Evolutionary conservation across 768 basidiomycete species (phyloP).

Genomic region (Pleurotus salmoneostramineus): DNA sequence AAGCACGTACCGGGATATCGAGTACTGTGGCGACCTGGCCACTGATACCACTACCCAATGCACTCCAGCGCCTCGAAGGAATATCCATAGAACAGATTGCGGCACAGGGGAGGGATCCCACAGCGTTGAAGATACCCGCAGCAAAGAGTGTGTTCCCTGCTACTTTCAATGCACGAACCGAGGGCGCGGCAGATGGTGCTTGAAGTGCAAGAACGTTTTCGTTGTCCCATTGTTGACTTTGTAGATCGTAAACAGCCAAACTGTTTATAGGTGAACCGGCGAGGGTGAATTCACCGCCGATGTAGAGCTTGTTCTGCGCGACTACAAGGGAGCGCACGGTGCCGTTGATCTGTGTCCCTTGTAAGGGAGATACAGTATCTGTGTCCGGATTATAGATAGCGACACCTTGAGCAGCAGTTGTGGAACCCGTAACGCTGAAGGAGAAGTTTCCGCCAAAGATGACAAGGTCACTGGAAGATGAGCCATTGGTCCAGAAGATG

Average conservation of each 20-base stretch:
- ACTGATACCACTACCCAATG: slow-evolving; percentile 74
- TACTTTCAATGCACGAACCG: slow-evolving; percentile 69
- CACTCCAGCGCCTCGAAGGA: slow-evolving; percentile 68
- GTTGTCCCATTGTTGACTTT: slow-evolving; percentile 56
- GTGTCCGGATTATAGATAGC: slow-evolving; percentile 66
- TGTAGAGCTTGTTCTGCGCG: slow-evolving; percentile 61
- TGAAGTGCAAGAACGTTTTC: slow-evolving; percentile 58
- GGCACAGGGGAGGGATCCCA: slow-evolving; percentile 70
- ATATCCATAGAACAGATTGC: slow-evolving; percentile 78
- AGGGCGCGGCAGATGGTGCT: slow-evolving; percentile 47
- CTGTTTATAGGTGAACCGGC: slow-evolving; percentile 55
- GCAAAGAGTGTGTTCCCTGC: slow-evolving; percentile 68
- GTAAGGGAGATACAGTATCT: slow-evolving; percentile 46
- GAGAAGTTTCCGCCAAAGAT: slow-evolving; percentile 93
- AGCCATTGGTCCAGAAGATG: slow-evolving; percentile 84
- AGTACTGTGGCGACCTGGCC: slow-evolving; percentile 79
- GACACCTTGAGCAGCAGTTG: slow-evolving; percentile 45
- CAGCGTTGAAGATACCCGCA: slow-evolving; percentile 83
- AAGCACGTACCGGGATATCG: slow-evolving; percentile 71
- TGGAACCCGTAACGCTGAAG: slow-evolving; percentile 37
- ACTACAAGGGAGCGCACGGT: slow-evolving; percentile 77
- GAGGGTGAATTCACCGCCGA: slow-evolving; percentile 83
- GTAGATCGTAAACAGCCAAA: slow-evolving; percentile 79
- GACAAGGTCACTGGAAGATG: slow-evolving; percentile 57
- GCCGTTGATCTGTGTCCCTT: slow-evolving; percentile 65